Evolutionary conservation across 2,329 filamentous ascomycete genomes (phyloP), one percentile per base, ranked within the genome.

Genomic region (Arthrobotrys sinensis): DNA sequence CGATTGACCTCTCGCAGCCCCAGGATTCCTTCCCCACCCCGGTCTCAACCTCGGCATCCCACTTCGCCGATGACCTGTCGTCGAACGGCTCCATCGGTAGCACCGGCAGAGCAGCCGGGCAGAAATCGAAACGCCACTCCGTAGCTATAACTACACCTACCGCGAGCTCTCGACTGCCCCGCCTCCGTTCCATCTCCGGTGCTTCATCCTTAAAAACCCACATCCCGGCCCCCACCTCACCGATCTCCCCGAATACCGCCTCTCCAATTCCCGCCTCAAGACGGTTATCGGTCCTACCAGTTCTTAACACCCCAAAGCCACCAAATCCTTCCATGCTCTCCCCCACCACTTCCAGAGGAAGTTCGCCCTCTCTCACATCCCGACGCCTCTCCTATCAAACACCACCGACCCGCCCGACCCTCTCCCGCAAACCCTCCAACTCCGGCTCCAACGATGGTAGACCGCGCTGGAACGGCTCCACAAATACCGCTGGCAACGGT

Each of bases 381-480:
- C 62, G 71, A 21, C 38, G 67, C 12, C 62, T 77, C 10, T 76
- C 71, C n/a, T 76, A 72, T n/a, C 60, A 71, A 48, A 77, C 55
- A 8, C 79, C 64, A 65, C 82, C 24, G 67, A 80, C 6, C 40
- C 81, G 78, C 28, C 81, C 82, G 0, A 82, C 82, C 4, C 80
- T 82, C 24, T 81, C 82, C 40, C 81, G 81, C 24, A 85, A 85
- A 76, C 83, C 85, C 4, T 83, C 84, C 1, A 84, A 84, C 14
- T 83, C 84, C 5, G 83, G 83, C 16, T 82, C 85, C 38, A 83
- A 83, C 19, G 85, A 88, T 72, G 86, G 88, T 71, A 89, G 91
- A 63, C 93, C 93, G 2, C 88, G 90, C 73, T 96, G 93, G 93
- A 95, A 91, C 82, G 82, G 82, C 10, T 92, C 90, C 34, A 89